A percentile compares a stretch with the other conserved stretches of the same genome.
Conservation (phyloP, 2,329 filamentous ascomycete species). For the Aspergillus texensis region DNA sequence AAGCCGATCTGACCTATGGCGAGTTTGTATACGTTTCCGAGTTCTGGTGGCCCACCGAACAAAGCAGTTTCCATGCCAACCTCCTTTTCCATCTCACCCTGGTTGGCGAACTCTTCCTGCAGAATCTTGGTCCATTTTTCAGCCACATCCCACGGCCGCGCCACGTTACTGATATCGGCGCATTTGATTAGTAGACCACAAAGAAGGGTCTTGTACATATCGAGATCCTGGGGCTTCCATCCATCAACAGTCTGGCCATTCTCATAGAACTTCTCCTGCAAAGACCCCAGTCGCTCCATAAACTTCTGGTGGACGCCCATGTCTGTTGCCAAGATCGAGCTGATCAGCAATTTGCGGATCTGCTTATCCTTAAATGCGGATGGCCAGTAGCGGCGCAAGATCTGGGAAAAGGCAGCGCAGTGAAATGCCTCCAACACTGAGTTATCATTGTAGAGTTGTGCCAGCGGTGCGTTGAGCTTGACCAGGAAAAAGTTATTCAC, state of each 20-base stretch:
- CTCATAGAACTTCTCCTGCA: constrained; percentile 76
- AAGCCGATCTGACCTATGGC: constrained; percentile 90
- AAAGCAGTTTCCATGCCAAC: constrained; percentile 85
- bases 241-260: constrained; percentile 65
- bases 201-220: constrained; percentile 77
- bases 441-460: constrained; percentile 94
- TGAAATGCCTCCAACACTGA: constrained; percentile 97
- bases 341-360: constrained; percentile 91
- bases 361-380: constrained; percentile 74
- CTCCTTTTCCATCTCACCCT: constrained; percentile 88
- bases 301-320: constrained; percentile 98
- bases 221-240: constrained; percentile 75
- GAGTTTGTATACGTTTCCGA: constrained; percentile 80
- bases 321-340: constrained; percentile 94
- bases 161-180: constrained; percentile 97
- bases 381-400: constrained; percentile 90
- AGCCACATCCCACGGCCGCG: constrained; percentile 79
- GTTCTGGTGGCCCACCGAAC: constrained; percentile 75
- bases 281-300: constrained; percentile 81
- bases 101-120: constrained; percentile 93
- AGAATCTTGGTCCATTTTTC: constrained; percentile 88
- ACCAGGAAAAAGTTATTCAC: constrained; percentile 98
- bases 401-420: constrained; percentile 94
- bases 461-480: constrained; percentile 86
- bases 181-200: constrained; percentile 96